phyloP scores from a whole-genome alignment of 495 filamentous ascomycete species.

The Aspergillus heteromorphus region DNA sequence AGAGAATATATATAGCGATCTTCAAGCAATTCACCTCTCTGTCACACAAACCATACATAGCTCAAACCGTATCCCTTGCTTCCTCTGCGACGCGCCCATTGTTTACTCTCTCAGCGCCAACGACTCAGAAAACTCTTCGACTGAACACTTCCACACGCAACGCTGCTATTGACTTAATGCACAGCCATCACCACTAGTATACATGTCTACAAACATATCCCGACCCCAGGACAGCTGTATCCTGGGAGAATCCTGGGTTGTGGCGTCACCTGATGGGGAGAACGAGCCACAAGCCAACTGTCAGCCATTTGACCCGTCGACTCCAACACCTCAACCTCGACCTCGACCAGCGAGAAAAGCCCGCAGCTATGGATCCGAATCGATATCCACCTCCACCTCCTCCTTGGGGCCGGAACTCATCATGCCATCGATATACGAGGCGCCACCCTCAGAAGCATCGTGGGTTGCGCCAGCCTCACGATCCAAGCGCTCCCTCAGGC shows the following conservation, averaged over 20 bases:
- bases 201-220: constrained; percentile 24
- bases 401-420: constrained; percentile 41
- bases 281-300: constrained; percentile 8
- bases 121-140: not conserved
- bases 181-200: not conserved
- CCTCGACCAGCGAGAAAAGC: constrained; percentile 3
- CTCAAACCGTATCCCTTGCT: not conserved
- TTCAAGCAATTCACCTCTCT: not conserved
- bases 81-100: not conserved
- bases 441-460: constrained; percentile 31
- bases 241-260: constrained; percentile 39
- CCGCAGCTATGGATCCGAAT: constrained; percentile 19
- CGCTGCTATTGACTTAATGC: not conserved
- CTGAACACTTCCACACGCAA: not conserved
- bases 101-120: not conserved
- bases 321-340: not conserved
- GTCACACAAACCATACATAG: not conserved
- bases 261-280: constrained; percentile 20
- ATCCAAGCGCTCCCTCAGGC: constrained; percentile 17
- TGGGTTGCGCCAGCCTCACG: constrained; percentile 34
- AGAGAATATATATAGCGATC: not conserved
- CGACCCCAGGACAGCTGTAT: constrained; percentile 21
- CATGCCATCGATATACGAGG: constrained; percentile 43
- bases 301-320: not conserved
- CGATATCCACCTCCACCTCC: constrained; percentile 24